phyloP scores from a whole-genome alignment of 2,329 filamentous ascomycete genomes.

The Aureobasidium sp. region DNA sequence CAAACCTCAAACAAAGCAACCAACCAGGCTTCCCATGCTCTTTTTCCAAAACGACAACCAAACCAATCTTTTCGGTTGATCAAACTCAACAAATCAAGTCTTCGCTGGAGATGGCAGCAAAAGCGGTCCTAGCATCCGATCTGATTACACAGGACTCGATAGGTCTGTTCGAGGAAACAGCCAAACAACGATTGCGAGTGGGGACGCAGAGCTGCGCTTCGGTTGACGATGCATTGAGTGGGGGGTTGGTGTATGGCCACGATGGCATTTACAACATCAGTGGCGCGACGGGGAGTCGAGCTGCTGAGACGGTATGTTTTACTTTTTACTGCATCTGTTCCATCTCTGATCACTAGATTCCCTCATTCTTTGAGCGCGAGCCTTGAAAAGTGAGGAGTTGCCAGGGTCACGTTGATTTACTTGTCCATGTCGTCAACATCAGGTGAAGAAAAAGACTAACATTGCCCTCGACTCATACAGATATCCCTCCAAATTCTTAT shows the following conservation, averaged over 20 bases:
- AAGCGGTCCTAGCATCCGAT: not conserved
- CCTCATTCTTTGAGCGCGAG: too few relatives aligned
- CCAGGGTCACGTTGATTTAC: not conserved
- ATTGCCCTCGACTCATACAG: not conserved
- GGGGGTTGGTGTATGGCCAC: constrained; percentile 31
- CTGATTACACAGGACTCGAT: not conserved
- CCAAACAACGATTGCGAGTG: constrained; percentile 18
- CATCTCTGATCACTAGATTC: too few relatives aligned
- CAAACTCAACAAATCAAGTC: not conserved
- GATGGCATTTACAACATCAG: constrained; percentile 32
- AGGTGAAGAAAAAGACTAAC: not conserved
- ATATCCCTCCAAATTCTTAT: constrained; percentile 35
- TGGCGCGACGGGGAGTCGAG: constrained; percentile 24
- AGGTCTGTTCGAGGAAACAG: not conserved
- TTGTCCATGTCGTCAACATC: too few relatives aligned
- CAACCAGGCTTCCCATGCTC: not conserved
- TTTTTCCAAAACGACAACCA: not conserved
- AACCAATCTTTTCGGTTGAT: not conserved
- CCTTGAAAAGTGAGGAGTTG: too few relatives aligned
- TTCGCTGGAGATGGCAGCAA: not conserved
- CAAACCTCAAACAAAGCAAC: not conserved
- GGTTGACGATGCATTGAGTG: constrained; percentile 33
- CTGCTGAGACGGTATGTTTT: constrained; percentile 19
- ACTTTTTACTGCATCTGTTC: not conserved
- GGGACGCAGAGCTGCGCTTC: constrained; percentile 24